Evolutionary conservation across 768 basidiomycete species (phyloP).

Genomic region (Rhodotorula kratochvilovae): DNA sequence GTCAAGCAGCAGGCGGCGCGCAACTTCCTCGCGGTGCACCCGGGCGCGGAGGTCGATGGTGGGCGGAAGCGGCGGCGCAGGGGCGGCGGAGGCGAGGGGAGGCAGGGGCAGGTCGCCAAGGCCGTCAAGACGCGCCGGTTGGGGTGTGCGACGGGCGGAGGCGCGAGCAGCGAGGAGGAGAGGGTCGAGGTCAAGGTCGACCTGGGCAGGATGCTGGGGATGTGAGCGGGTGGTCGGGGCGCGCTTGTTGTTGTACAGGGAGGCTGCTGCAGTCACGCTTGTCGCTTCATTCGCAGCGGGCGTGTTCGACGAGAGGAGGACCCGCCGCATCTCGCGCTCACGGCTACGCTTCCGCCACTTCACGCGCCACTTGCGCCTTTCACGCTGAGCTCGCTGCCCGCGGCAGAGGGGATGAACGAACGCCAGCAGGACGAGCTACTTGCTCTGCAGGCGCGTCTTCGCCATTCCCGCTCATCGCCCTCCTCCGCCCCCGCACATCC

Average conservation of each 20-base stretch:
- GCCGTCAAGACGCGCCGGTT: not conserved
- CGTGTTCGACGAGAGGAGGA: not conserved
- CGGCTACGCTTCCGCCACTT: not conserved
- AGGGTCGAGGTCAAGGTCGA: slow-evolving; percentile 3
- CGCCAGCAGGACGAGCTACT: slow-evolving; percentile 24
- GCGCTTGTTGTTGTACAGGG: not conserved
- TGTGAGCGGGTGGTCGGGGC: not conserved
- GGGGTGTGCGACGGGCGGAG: not conserved
- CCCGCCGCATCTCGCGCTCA: not conserved
- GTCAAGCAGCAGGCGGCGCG: not conserved
- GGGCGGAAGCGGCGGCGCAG: not conserved
- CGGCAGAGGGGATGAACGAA: slow-evolving; percentile 2
- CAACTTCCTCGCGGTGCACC: not conserved
- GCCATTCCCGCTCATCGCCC: not conserved
- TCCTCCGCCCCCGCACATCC: not conserved
- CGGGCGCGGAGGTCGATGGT: not conserved
- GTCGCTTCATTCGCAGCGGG: not conserved
- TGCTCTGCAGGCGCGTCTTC: slow-evolving; percentile 12
- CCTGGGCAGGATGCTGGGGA: slow-evolving; percentile 1
- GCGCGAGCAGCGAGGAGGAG: not conserved
- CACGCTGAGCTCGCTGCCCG: too few species aligned
- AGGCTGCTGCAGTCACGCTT: not conserved
- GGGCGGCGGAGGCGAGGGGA: not conserved
- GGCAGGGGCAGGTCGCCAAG: not conserved
- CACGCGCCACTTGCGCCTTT: not conserved